Conservation (phyloP, 805 yeast genomes). For the Nakazawaea ishiwadae region DNA sequence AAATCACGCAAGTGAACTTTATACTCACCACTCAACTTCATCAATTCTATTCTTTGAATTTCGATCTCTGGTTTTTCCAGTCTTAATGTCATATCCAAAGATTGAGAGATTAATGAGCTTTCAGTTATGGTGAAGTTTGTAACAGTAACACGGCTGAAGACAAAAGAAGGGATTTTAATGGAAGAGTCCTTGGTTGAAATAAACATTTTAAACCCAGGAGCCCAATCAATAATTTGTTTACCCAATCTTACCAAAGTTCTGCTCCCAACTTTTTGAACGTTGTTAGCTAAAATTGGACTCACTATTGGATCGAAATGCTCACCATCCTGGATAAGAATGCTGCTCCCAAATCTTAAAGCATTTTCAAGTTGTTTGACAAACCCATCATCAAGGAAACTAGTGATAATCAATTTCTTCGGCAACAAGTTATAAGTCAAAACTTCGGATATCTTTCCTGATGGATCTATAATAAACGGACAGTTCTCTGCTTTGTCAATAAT, state of each 20-base stretch:
- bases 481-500: slow-evolving; percentile 36
- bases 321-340: slow-evolving; percentile 69
- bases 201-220: slow-evolving; percentile 56
- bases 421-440: slow-evolving; percentile 30
- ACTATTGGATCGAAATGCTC: slow-evolving; percentile 77
- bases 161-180: slow-evolving; percentile 42
- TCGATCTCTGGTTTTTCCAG: slow-evolving; percentile 66
- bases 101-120: slow-evolving; percentile 58
- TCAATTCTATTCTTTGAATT: slow-evolving; percentile 45
- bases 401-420: slow-evolving; percentile 38
- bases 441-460: slow-evolving; percentile 43
- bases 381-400: slow-evolving; percentile 70
- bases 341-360: slow-evolving; percentile 79
- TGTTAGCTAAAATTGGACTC: slow-evolving; percentile 55
- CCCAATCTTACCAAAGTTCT: slow-evolving; percentile 60
- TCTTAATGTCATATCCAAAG: slow-evolving; percentile 51
- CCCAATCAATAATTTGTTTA: slow-evolving; percentile 57
- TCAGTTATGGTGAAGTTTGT: slow-evolving; percentile 73
- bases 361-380: slow-evolving; percentile 70
- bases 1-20: slow-evolving; percentile 45
- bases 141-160: slow-evolving; percentile 57
- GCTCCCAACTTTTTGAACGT: slow-evolving; percentile 64
- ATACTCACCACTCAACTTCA: slow-evolving; percentile 56
- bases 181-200: slow-evolving; percentile 59
- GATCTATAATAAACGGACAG: slow-evolving; percentile 69